Evolutionary conservation across 352 stramenopile species (phyloP).

Genomic region (Saprolegnia parasitica): DNA sequence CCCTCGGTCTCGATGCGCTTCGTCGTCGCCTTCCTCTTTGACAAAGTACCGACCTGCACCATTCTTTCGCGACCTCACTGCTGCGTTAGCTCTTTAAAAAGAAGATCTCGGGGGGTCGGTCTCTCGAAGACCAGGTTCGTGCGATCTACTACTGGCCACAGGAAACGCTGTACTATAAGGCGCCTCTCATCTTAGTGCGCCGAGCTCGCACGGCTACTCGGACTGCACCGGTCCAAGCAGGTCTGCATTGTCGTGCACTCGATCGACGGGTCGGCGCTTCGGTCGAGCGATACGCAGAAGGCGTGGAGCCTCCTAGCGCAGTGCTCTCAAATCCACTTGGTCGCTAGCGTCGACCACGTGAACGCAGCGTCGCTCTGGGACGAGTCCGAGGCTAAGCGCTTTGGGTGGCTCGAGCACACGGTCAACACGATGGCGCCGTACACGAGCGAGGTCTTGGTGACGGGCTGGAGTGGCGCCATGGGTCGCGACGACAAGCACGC

Average conservation of each 20-base stretch:
- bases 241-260: conserved; percentile 51
- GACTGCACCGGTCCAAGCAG: background rate
- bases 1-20: conserved; percentile 47
- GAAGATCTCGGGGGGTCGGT: conserved; percentile 1
- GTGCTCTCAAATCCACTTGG: conserved; percentile 39
- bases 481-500: conserved; percentile 34
- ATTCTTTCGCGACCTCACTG: background rate
- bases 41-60: conserved; percentile 32
- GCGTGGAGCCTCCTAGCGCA: conserved; percentile 49
- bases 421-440: conserved; percentile 46
- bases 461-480: conserved; percentile 37
- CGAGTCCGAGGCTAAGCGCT: conserved; percentile 47
- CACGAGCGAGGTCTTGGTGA: conserved; percentile 33
- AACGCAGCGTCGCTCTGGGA: conserved; percentile 53
- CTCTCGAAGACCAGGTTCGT: conserved; percentile 25
- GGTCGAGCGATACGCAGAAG: conserved; percentile 44
- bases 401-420: conserved; percentile 47
- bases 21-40: conserved; percentile 37
- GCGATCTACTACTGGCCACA: background rate
- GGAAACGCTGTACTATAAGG: too few relatives aligned
- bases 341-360: conserved; percentile 54
- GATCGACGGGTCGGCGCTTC: conserved; percentile 46
- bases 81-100: conserved; percentile 2
- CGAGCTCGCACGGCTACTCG: background rate
- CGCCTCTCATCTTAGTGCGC: conserved; percentile 9